These are phyloP conservation scores for Chenopodium formosanum DNA, from an alignment of 148 eudicot species.

Conservation along the genomic window DNA sequence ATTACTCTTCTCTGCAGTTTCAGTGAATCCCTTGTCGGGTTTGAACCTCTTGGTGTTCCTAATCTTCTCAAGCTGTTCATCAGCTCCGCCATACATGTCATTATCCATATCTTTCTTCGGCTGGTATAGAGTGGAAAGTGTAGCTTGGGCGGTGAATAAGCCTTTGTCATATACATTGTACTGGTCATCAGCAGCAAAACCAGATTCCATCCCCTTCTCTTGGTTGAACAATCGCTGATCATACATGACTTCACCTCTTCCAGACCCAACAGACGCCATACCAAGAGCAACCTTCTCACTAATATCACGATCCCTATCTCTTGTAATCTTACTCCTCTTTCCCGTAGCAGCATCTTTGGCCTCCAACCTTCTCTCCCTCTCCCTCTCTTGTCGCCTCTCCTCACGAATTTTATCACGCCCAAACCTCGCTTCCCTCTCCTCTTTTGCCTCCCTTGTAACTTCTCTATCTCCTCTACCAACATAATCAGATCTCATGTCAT, in stretches of 20 bases:
- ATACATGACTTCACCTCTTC: constrained; percentile 77
- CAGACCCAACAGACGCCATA: constrained; percentile 66
- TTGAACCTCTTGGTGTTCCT: constrained; percentile 74
- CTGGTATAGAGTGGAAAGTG: constrained; percentile 67
- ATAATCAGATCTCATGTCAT: constrained; percentile 45
- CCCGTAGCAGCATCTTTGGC: constrained; percentile 87
- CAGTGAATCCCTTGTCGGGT: constrained; percentile 67
- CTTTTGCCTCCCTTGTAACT: constrained; percentile 48
- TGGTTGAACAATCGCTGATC: constrained; percentile 86
- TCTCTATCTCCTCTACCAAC: constrained; percentile 44
- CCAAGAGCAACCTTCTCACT: constrained; percentile 90
- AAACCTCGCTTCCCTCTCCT: constrained; percentile 56
- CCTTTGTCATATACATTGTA: constrained; percentile 84
- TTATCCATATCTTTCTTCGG: constrained; percentile 70
- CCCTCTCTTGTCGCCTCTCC: constrained; percentile 57
- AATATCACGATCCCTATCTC: constrained; percentile 83
- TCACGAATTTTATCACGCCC: constrained; percentile 77
- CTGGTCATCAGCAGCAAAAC: constrained; percentile 80
- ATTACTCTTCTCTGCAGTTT: constrained; percentile 58
- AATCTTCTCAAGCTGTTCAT: constrained; percentile 75
- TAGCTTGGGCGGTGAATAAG: constrained; percentile 72
- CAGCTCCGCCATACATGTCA: constrained; percentile 77
- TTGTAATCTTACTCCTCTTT: constrained; percentile 79
- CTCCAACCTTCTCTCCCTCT: constrained; percentile 75
- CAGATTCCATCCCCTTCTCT: constrained; percentile 87